Conservation (phyloP, 345 rosid species). For the Zanthoxylum bungeanum region DNA sequence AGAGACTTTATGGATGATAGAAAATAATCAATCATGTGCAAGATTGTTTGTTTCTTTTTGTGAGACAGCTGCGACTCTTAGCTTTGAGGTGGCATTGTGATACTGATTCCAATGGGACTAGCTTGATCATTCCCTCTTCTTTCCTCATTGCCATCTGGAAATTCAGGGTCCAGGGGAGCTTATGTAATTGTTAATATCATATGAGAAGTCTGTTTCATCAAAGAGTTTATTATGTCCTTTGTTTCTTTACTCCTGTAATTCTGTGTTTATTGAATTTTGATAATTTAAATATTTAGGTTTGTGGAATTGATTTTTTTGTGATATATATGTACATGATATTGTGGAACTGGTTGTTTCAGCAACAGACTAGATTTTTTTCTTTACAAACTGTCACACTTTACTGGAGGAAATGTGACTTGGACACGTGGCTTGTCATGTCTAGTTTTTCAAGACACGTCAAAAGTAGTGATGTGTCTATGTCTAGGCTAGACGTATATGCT, state of each 20-base stretch:
- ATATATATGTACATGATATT: too few species aligned
- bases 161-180: neutral
- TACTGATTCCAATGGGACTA: neutral
- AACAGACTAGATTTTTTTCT: neutral
- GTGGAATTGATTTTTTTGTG: neutral
- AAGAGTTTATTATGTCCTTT: neutral
- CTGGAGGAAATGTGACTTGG: neutral
- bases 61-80: neutral
- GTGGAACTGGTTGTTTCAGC: neutral
- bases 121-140: neutral
- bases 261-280: neutral
- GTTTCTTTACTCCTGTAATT: too few species aligned
- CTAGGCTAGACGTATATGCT: neutral
- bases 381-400: neutral
- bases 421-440: neutral
- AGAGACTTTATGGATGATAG: neutral
- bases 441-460: neutral
- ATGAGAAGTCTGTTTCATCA: neutral
- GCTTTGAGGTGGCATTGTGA: neutral
- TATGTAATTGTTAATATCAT: neutral
- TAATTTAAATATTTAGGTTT: neutral
- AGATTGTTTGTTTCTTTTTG: neutral
- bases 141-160: neutral
- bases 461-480: neutral
- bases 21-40: neutral